Evolutionary conservation across 208 protist species (phyloP).

Genomic region (Novymonas esmeraldas): DNA sequence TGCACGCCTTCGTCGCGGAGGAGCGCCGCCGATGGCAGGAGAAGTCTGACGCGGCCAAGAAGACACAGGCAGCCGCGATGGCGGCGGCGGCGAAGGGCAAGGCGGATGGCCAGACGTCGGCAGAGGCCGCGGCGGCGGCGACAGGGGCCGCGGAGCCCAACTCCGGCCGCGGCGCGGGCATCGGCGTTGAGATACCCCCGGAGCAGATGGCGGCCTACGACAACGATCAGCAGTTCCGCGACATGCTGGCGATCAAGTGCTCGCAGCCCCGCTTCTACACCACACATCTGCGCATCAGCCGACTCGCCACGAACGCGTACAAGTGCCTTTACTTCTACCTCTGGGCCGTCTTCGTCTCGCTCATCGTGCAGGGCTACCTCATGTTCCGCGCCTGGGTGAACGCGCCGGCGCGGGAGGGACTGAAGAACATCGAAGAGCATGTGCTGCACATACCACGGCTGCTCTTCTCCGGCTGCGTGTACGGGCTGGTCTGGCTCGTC

Average conservation of each 20-base stretch:
- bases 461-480: constrained; percentile 67
- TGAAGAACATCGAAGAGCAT: constrained; percentile 81
- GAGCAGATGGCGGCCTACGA: constrained; percentile 41
- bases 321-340: constrained; percentile 87
- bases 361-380: constrained; percentile 82
- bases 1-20: constrained; percentile 72
- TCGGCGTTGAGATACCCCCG: constrained; percentile 23
- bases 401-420: constrained; percentile 73
- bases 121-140: constrained; percentile 12
- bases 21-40: constrained; percentile 56
- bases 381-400: constrained; percentile 88
- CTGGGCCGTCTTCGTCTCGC: constrained; percentile 74
- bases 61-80: constrained; percentile 36
- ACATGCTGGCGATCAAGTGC: constrained; percentile 83
- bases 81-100: constrained; percentile 26
- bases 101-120: constrained; percentile 5
- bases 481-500: constrained; percentile 55
- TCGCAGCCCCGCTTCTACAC: constrained; percentile 78
- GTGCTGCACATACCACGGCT: constrained; percentile 86
- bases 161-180: not conserved
- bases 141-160: constrained; percentile 6
- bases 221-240: constrained; percentile 77
- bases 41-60: constrained; percentile 38
- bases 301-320: constrained; percentile 63
- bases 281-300: constrained; percentile 70